These are phyloP conservation scores for Nyssa sinensis DNA, from an alignment of 148 eudicot genomes.

Conservation along the genomic window DNA sequence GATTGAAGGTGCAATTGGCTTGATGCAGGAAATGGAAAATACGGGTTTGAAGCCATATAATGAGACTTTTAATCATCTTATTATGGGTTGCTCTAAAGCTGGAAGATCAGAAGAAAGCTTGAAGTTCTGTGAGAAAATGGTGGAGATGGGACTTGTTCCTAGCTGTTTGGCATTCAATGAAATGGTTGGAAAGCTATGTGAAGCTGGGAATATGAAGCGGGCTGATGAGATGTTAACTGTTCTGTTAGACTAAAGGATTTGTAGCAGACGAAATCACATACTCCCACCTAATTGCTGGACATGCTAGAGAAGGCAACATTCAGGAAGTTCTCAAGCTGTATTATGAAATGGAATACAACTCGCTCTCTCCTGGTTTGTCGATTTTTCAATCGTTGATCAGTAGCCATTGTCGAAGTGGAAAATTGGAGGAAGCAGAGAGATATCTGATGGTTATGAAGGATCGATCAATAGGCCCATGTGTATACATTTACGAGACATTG, in stretches of 20 bases:
- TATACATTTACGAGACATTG: slow-evolving; percentile 36
- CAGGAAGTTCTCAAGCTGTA: slow-evolving; percentile 62
- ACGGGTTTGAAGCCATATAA: slow-evolving; percentile 53
- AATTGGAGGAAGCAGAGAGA: slow-evolving; percentile 58
- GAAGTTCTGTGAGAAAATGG: slow-evolving; percentile 57
- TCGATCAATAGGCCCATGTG: slow-evolving; percentile 32
- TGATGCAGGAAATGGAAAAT: slow-evolving; percentile 56
- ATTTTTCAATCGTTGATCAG: slow-evolving; percentile 48
- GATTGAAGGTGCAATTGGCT: slow-evolving; percentile 50
- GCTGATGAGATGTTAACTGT: slow-evolving; percentile 69
- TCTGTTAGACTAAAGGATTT: slow-evolving; percentile 66
- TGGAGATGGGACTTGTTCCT: slow-evolving; percentile 52
- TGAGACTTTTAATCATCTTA: slow-evolving; percentile 62
- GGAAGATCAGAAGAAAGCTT: slow-evolving; percentile 46
- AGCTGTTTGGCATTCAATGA: slow-evolving; percentile 53
- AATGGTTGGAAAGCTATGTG: slow-evolving; percentile 54
- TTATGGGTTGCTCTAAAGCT: slow-evolving; percentile 45
- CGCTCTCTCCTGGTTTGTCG: slow-evolving; percentile 39
- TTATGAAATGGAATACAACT: slow-evolving; percentile 71
- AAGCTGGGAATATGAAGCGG: slow-evolving; percentile 34
- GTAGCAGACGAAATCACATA: slow-evolving; percentile 54
- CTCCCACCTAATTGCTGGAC: slow-evolving; percentile 58
- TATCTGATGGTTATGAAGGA: slow-evolving; percentile 57
- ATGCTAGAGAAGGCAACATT: slow-evolving; percentile 46
- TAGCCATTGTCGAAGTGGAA: slow-evolving; percentile 39